Percentiles rank a stretch among this genome's conserved stretches.
phyloP scores from a whole-genome alignment of 257 asterid species.

The Solanum neorickii region DNA sequence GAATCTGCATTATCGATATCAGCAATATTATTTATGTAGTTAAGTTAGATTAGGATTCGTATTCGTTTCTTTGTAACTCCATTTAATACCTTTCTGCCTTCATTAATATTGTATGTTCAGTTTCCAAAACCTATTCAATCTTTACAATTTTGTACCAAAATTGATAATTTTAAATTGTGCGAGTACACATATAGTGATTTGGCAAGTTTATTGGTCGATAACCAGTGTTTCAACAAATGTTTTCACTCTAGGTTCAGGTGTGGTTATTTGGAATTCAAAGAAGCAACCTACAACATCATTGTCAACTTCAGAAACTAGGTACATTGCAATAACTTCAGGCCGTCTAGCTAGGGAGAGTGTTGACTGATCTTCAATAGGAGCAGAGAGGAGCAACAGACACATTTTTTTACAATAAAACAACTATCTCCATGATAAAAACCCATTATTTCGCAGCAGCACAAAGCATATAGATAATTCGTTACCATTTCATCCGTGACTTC shows the following conservation, averaged over 20 bases:
- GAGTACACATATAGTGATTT: neutral
- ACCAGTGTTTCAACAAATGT: neutral
- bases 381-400: neutral
- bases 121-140: too few species aligned
- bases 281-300: neutral
- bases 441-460: neutral
- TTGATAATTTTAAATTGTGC: neutral
- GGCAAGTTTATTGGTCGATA: neutral
- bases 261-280: neutral
- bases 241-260: neutral
- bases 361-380: too few species aligned
- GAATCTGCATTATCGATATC: too few species aligned
- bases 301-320: neutral
- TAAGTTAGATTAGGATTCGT: too few species aligned
- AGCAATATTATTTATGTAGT: too few species aligned
- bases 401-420: neutral
- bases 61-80: too few species aligned
- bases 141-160: neutral
- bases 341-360: neutral
- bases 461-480: neutral
- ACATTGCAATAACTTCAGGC: neutral
- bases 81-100: too few species aligned
- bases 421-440: neutral
- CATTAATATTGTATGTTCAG: too few species aligned
- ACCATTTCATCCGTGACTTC: neutral